phyloP scores from a whole-genome alignment of 305 asterid genomes.

The Fraxinus baroniana region DNA sequence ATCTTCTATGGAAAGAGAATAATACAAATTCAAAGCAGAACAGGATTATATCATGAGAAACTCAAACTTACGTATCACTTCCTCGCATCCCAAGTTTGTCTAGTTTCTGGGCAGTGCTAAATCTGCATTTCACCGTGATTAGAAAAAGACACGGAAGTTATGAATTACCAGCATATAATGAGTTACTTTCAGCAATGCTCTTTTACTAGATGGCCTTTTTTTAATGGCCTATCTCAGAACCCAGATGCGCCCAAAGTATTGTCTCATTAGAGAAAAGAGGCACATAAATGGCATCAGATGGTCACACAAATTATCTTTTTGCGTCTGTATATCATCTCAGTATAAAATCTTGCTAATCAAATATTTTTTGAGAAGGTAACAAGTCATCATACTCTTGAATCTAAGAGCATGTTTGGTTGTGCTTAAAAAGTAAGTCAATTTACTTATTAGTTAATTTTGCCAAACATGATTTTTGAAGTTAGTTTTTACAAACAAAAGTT shows the following conservation, averaged over 20 bases:
- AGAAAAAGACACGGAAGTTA: conserved; percentile 16
- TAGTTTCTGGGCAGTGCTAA: conserved; percentile 94
- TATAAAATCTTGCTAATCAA: neutral
- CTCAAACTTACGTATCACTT: conserved; percentile 83
- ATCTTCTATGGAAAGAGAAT: conserved; percentile 11
- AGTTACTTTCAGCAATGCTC: neutral
- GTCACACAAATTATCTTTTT: neutral
- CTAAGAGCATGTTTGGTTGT: neutral
- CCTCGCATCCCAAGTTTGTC: conserved; percentile 99
- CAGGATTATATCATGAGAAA: conserved; percentile 10
- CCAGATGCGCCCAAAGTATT: neutral
- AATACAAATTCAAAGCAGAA: conserved; percentile 19
- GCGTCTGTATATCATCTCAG: neutral
- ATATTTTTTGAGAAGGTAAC: neutral
- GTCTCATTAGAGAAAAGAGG: neutral
- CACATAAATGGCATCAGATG: neutral
- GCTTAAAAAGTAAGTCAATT: neutral
- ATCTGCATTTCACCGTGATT: conserved; percentile 53
- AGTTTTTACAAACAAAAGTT: neutral
- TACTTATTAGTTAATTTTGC: neutral
- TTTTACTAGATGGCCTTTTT: neutral
- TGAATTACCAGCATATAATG: conserved; percentile 14
- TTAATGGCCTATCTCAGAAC: neutral
- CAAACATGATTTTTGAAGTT: neutral
- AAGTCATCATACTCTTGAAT: neutral